Base-by-base conservation (phyloP, 2,329 filamentous ascomycete genomes). In the Dissoconium aciculare region DNA sequence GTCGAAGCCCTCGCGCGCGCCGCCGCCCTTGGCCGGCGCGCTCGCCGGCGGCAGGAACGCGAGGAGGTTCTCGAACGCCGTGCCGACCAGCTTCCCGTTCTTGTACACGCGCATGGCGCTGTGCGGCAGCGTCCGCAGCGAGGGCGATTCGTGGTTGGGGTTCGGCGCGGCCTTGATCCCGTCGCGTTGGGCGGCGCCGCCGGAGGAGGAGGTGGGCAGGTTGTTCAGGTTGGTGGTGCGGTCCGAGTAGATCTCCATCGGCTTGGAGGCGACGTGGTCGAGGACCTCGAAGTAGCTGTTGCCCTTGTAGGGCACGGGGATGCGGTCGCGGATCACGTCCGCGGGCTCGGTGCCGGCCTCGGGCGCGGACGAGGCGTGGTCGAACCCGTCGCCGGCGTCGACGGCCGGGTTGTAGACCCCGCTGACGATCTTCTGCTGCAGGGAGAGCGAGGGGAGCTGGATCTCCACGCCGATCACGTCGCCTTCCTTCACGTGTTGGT, bases 391-490 rank as follows among this genome's bases (percentile, higher is more conserved):
- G 24, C 65, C 58, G 1, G 71, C 52, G 48, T 94, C 85, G 1
- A 85, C 73, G 3, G 80, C 74, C 1, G 83, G 82, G 49, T 94
- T 92, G 59, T 87, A 94, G 28, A 78, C 74, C 6, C 84, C 84
- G 34, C 78, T 71, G 17, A 92, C 81, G 16, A 95, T 71, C 54
- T 92, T 93, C 37, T 80, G 74, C 49, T 98, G 91, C 6, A 94
- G 60, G 3, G 72, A 67, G 37, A 95, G 72, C 0, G 84, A 80
- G 0, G 89, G 89, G 1, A 98, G 69, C 40, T 79, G 82, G 38
- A 94, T 92, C 54, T 95, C 83, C 26, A 98, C 63, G 3, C 89
- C 89, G 34, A 98, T 81, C 6, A 98, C 82, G 54, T 98, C 89
- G 26, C 87, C 89, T 54, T 93, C 84, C 26, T 70, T 67, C 30